Evolutionary conservation across 192 early-diverging fungal genomes (phyloP), one percentile per base, ranked within the genome.

Genomic region (Powellomyces hirtus): DNA sequence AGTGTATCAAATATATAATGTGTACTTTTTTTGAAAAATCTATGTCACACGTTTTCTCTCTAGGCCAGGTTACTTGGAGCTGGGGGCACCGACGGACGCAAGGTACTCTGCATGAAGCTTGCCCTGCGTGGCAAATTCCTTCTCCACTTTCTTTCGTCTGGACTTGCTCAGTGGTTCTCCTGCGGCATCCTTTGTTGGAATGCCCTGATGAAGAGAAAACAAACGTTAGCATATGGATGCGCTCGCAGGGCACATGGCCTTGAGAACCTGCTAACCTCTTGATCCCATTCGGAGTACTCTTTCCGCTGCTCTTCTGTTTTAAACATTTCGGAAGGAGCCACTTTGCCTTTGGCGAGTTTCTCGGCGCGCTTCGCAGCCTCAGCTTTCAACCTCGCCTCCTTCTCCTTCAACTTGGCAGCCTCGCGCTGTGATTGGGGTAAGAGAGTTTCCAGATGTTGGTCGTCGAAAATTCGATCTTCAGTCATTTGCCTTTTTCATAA

Each of bases 91-190:
- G n/a, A n/a, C n/a, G n/a, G n/a, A n/a, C 26, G 71, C 71, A 20
- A 92, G 78, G 68, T 92, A 97, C 75, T 95, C 89, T 46, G 85
- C 80, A 68, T 98, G 93, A 29, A 98, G 79, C 80, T 96, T 96
- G 46, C 80, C 86, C 79, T 98, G 97, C 7, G 75, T 81, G 16
- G 91, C 89, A 69, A 84, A 89, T 74, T 92, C 89, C 83, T 97
- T 96, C 56, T 87, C 75, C 45, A 96, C 77, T 79, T 94, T 94
- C 85, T 97, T 97, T 50, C 82, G 66, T 68, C 88, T 83, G 72
- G 79, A 88, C 77, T 94, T 97, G 61, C 93, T 68, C 27, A 98
- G 74, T 62, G 92, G 91, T 56, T 89, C 85, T 26, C 95, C 97
- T 1, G 89, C 85, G 40, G 75, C 81, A 65, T 94, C 91, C 46